These are phyloP conservation scores for Starmera pachycereana DNA, from an alignment of 805 yeast species.

Conservation along the genomic window DNA sequence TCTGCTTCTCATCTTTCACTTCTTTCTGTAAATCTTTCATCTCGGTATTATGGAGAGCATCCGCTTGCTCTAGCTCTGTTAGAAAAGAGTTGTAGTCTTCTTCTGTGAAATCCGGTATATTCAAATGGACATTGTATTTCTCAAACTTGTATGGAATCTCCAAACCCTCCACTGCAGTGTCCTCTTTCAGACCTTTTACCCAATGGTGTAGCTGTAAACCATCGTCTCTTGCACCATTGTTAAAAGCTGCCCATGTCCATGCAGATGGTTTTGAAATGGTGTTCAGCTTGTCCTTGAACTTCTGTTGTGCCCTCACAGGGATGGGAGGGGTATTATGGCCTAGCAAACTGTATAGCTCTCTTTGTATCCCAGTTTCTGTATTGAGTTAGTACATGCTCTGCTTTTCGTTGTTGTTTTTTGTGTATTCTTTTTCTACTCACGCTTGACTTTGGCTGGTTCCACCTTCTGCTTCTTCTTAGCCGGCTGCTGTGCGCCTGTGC, in stretches of 20 bases:
- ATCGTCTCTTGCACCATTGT: constrained; percentile 40
- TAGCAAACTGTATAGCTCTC: constrained; percentile 78
- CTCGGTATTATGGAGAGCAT: constrained; percentile 1
- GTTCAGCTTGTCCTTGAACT: constrained; percentile 57
- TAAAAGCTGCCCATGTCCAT: constrained; percentile 67
- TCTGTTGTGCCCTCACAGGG: constrained; percentile 36
- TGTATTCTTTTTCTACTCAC: not conserved
- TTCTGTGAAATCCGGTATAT: constrained; percentile 56
- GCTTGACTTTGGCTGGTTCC: constrained; percentile 14
- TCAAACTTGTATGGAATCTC: constrained; percentile 55
- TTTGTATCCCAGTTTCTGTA: constrained; percentile 60
- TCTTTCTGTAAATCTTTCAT: not conserved
- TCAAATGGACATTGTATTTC: constrained; percentile 58
- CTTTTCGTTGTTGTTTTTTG: not conserved
- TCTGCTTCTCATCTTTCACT: constrained; percentile 9
- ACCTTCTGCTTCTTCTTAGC: constrained; percentile 24
- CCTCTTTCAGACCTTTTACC: constrained; percentile 60
- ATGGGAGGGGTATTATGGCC: constrained; percentile 92
- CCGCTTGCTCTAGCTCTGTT: constrained; percentile 14
- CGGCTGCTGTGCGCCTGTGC: constrained; percentile 7
- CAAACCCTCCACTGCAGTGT: constrained; percentile 6
- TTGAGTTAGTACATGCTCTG: not conserved
- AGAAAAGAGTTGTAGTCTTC: constrained; percentile 50
- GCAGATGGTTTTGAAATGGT: constrained; percentile 60
- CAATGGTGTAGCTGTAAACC: constrained; percentile 62